These are phyloP conservation scores for Cicer pinnatifidum DNA, from an alignment of 306 rosid genomes.

Conservation along the genomic window DNA sequence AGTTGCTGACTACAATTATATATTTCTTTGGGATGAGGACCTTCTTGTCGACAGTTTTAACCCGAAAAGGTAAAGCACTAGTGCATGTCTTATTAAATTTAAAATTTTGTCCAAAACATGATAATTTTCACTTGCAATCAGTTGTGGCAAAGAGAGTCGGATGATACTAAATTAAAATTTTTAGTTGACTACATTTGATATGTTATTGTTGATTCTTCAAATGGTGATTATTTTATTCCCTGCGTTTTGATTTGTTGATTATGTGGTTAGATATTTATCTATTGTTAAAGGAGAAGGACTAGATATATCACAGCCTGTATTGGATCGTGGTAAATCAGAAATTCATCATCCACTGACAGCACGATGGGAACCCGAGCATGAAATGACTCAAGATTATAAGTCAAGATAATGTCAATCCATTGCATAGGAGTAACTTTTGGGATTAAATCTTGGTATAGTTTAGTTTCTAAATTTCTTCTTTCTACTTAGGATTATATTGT, in stretches of 20 bases:
- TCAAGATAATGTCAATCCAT: too few relatives aligned
- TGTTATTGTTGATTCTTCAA: neutral
- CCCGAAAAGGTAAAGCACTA: conserved; percentile 59
- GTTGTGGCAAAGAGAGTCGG: neutral
- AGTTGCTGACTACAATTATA: conserved; percentile 70
- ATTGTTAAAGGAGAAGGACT: conserved; percentile 81
- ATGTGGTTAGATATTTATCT: conserved; percentile 70
- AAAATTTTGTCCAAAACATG: too few relatives aligned
- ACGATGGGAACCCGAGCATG: conserved; percentile 28
- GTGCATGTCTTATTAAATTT: neutral
- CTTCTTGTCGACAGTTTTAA: conserved; percentile 84
- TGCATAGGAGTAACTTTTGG: too few relatives aligned
- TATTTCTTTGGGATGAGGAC: conserved; percentile 98
- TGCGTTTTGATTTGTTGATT: conserved; percentile 32
- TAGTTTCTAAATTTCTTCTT: too few relatives aligned
- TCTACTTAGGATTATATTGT: too few relatives aligned
- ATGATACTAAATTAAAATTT: conserved; percentile 18
- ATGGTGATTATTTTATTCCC: conserved; percentile 24
- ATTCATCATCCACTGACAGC: conserved; percentile 85
- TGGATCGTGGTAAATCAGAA: conserved; percentile 81
- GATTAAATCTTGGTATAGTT: too few relatives aligned
- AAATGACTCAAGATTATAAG: too few relatives aligned
- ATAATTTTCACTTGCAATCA: too few relatives aligned
- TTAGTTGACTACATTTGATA: conserved; percentile 20
- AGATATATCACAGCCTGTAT: conserved; percentile 96